These are phyloP conservation scores for Zymoseptoria brevis DNA, from an alignment of 2,329 filamentous ascomycete species.

Conservation along the genomic window DNA sequence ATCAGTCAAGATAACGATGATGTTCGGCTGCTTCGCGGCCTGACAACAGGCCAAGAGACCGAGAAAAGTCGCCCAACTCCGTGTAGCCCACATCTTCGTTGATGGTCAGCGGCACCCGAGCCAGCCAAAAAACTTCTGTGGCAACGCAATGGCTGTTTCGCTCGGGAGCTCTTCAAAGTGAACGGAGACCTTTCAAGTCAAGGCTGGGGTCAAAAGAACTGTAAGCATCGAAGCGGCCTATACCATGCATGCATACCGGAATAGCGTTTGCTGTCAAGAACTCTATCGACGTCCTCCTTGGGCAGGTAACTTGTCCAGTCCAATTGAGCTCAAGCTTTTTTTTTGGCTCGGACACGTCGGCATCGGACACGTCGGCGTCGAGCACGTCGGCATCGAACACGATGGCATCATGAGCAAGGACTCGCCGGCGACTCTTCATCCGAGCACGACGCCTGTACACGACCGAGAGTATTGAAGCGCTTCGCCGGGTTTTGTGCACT, in stretches of 20 bases:
- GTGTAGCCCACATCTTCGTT: background rate
- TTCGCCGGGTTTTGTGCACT: too few relatives aligned
- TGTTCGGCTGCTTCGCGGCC: conserved; percentile 38
- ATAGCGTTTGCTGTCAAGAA: background rate
- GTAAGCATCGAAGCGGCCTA: background rate
- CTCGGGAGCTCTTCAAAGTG: background rate
- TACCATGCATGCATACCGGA: background rate
- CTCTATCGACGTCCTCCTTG: background rate
- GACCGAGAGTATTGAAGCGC: too few relatives aligned
- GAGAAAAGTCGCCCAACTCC: background rate
- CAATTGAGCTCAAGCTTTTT: too few relatives aligned
- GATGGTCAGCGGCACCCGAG: background rate
- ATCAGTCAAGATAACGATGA: conserved; percentile 60
- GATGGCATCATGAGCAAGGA: background rate
- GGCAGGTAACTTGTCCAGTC: too few relatives aligned
- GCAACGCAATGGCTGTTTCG: background rate
- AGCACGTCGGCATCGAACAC: too few relatives aligned
- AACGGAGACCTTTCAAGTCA: background rate
- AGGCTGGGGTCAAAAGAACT: too few relatives aligned
- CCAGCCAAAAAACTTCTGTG: background rate
- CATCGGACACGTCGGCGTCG: too few relatives aligned
- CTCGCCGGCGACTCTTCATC: background rate
- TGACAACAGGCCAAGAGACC: background rate
- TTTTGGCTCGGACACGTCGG: background rate
- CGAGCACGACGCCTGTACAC: too few relatives aligned